Percentiles rank a stretch among this genome's conserved stretches.
phyloP scores from a whole-genome alignment of 1,139 yeast species.

The Candida anutae region DNA sequence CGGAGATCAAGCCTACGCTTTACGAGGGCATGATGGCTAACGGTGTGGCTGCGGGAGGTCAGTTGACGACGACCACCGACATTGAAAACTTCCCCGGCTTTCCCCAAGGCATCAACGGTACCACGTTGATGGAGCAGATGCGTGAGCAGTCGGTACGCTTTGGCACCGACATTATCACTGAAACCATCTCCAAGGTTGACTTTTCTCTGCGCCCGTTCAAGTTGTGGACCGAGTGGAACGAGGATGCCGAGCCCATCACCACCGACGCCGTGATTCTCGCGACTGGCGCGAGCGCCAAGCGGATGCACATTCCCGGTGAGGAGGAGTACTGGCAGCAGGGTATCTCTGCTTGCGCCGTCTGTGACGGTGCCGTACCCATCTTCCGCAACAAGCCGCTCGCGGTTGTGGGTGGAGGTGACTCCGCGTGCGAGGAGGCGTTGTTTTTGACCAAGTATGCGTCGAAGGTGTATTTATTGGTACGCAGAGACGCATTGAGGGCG shows the following conservation, averaged over 20 bases:
- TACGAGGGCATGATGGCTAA: slow-evolving; percentile 97
- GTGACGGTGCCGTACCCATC: slow-evolving; percentile 99
- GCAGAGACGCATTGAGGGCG: slow-evolving; percentile 92
- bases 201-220: slow-evolving; percentile 83
- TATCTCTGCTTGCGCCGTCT: slow-evolving; percentile 97
- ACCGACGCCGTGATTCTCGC: slow-evolving; percentile 90
- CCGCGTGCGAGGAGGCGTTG: slow-evolving; percentile 97
- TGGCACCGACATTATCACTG: slow-evolving; percentile 91
- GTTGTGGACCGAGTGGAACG: slow-evolving; percentile 93
- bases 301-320: slow-evolving; percentile 92
- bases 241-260: slow-evolving; percentile 80
- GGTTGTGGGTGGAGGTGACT: slow-evolving; percentile 97
- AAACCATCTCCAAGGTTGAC: slow-evolving; percentile 88
- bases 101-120: slow-evolving; percentile 88
- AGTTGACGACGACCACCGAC: slow-evolving; percentile 95
- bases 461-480: slow-evolving; percentile 84
- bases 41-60: slow-evolving; percentile 99
- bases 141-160: slow-evolving; percentile 77
- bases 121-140: slow-evolving; percentile 89
- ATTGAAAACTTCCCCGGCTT: slow-evolving; percentile 98
- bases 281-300: slow-evolving; percentile 96
- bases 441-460: slow-evolving; percentile 96
- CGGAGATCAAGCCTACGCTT: slow-evolving; percentile 87
- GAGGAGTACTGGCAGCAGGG: slow-evolving; percentile 98
- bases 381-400: slow-evolving; percentile 97